Conservation (phyloP, 164 flowering plant genomes). For the Magnolia officinalis region DNA sequence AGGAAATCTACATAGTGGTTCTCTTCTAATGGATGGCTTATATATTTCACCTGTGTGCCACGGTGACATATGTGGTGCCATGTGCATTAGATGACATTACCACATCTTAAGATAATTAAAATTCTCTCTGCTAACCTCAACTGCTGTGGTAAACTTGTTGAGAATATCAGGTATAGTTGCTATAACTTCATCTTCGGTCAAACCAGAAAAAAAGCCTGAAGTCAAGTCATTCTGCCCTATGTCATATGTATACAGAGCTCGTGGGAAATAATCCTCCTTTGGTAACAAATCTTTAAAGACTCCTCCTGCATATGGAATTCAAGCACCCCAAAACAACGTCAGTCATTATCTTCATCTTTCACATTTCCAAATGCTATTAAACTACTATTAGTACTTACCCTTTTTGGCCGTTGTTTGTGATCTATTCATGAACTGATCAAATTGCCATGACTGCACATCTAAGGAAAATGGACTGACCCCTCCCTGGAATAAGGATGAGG, state of each 20-base stretch:
- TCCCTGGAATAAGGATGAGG: conserved; percentile 33
- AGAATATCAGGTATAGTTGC: conserved; percentile 43
- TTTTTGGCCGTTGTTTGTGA: conserved; percentile 6
- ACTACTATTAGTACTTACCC: background rate
- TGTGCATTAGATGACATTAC: no score
- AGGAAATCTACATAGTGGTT: no score
- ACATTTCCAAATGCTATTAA: background rate
- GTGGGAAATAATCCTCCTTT: conserved; percentile 30
- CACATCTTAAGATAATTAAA: no score
- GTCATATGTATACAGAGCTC: conserved; percentile 50
- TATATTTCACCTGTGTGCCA: no score
- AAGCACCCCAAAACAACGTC: background rate
- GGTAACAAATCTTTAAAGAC: conserved; percentile 28
- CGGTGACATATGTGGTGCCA: no score
- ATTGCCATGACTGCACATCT: conserved; percentile 41
- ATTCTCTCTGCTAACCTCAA: background rate
- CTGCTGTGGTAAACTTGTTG: conserved; percentile 20
- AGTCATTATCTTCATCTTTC: background rate
- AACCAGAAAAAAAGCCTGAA: conserved; percentile 30
- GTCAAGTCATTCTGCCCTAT: conserved; percentile 59
- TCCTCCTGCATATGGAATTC: conserved; percentile 30
- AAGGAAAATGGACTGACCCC: conserved; percentile 59
- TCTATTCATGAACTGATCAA: conserved; percentile 33
- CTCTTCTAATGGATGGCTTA: no score
- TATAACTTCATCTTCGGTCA: conserved; percentile 37